Evolutionary conservation across 1,284 basidiomycete genomes (phyloP).

Genomic region (Pyrrhoderma lamaoense): DNA sequence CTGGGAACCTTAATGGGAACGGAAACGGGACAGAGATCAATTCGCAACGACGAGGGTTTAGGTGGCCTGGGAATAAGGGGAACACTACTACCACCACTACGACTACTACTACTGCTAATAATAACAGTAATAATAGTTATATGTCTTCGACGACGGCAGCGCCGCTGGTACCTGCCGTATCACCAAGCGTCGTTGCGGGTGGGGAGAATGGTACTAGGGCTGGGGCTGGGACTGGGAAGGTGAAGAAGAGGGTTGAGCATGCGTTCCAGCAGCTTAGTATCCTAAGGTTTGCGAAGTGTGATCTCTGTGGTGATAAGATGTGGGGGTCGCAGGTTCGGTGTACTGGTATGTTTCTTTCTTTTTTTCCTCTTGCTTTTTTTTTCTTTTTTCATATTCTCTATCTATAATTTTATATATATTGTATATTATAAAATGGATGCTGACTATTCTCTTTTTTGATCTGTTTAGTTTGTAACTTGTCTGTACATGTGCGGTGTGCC

Average conservation of each 20-base stretch:
- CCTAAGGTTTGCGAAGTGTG: slow-evolving; percentile 85
- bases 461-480: slow-evolving; percentile 56
- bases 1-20: slow-evolving; percentile 28
- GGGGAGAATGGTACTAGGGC: slow-evolving; percentile 9
- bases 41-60: slow-evolving; percentile 34
- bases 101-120: too few species aligned
- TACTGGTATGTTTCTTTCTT: slow-evolving; percentile 48
- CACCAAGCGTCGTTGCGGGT: too few species aligned
- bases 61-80: slow-evolving; percentile 52
- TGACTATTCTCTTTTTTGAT: slow-evolving; percentile 2
- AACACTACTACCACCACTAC: too few species aligned
- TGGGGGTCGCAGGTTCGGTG: slow-evolving; percentile 95
- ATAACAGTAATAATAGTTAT: too few species aligned
- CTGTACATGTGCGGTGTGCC: slow-evolving; percentile 69
- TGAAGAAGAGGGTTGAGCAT: slow-evolving; percentile 57
- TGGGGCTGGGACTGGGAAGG: slow-evolving; percentile 24
- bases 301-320: slow-evolving; percentile 96
- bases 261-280: slow-evolving; percentile 87
- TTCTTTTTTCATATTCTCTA: too few species aligned
- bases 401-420: slow-evolving; percentile 3
- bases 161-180: too few species aligned
- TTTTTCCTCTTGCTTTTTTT: too few species aligned
- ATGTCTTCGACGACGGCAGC: too few species aligned
- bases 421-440: slow-evolving; percentile 1
- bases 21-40: too few species aligned